Evolutionary conservation across 192 early-diverging fungal species (phyloP), one percentile per base, ranked within the genome.

Genomic region (Helicostylum pulchrum): DNA sequence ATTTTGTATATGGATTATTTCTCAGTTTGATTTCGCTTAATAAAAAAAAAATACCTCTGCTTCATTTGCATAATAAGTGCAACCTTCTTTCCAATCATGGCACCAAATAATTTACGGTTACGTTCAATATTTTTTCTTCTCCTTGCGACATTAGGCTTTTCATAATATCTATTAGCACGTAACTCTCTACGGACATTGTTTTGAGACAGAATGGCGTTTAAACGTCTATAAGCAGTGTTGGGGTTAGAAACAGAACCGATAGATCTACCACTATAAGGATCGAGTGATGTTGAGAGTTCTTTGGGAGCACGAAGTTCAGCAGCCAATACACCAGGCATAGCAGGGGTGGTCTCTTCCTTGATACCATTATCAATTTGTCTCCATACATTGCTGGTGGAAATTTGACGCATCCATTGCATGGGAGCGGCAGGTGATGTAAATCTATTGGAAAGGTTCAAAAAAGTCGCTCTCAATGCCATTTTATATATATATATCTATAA

Each of bases 11-110:
- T 36, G 14, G n/a, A n/a, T n/a, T 26, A 21, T 49, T 17, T 34
- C 12, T 30, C 26, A 2, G 26, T 26, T 26, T 26, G 26, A 26
- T 26, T n/a, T 26, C 26, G 0, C 26, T 26, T 26, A 26, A 3
- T 21, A 46, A 20, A 23, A 23, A 46, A 20, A 23, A 23, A 53
- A 53, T 66, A 80, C 78, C 78, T 73, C 17, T 71, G 61, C 63
- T 80, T 80, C 87, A 89, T 89, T 71, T 83, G 80, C 72, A 83
- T 80, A 48, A 89, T 75, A 51, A 89, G 76, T 36, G 78, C 70
- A 50, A 87, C 83, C 74, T 89, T 89, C 65, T 82, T 80, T 26
- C 69, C 73, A 52, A 87, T 77, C 68, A 83, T 76, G 17, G 78
- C 80, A 58, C 77, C 81, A 73, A 89, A 89, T 34, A 77, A 55